Base-by-base conservation (phyloP, 495 filamentous ascomycete species). In the Lindgomyces ingoldianus region DNA sequence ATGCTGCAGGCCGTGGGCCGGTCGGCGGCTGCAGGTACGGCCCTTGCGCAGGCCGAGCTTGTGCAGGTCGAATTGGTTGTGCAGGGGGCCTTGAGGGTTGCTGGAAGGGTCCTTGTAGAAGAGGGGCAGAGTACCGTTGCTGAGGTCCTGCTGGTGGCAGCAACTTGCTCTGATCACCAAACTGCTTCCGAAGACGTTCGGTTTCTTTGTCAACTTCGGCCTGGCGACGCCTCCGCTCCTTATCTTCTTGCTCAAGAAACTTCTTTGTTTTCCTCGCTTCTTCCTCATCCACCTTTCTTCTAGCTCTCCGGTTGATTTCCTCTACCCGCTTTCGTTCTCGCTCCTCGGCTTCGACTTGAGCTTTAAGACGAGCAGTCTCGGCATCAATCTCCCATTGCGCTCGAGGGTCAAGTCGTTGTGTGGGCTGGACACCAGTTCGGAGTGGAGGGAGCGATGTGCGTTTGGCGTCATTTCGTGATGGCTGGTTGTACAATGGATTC, bases 181-280 rank as follows among this genome's bases (percentile, higher is more conserved):
- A 96, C 55, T 89, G 65, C 65, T 83, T 83, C 46, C 86, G 81
- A 10, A 98, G 74, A 2, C 93, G 81, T 70, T 93, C 89, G 0
- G 94, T 98, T 75, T 98, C 94, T 58, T 85, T 85, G 22, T 90
- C 88, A 14, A 97, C 78, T 65, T 91, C 91, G 1, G 82, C 84
- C 56, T 96, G 83, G 26, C 83, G 83, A 26, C 80, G 77, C n/a
- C 80, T 79, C 0, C 81, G 82, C 29, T 87, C 85, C 36, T 85
- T 52, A 6, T 70, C 88, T 74, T 96, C 91, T 8, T 87, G 83
- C 44, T 90, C 89, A 2, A 95, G 66, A n/a, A 69, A 64, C 21
- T 60, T 54, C 1, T 24, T 44, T 1, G 68, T 70, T 39, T 64
- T 66, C 21, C 47, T 39, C 8, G 25, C 41, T 44, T 70, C 68